Evolutionary conservation across 1,284 basidiomycete genomes (phyloP), one percentile per base, ranked within the genome.

Genomic region (Rhodotorula sp.): DNA sequence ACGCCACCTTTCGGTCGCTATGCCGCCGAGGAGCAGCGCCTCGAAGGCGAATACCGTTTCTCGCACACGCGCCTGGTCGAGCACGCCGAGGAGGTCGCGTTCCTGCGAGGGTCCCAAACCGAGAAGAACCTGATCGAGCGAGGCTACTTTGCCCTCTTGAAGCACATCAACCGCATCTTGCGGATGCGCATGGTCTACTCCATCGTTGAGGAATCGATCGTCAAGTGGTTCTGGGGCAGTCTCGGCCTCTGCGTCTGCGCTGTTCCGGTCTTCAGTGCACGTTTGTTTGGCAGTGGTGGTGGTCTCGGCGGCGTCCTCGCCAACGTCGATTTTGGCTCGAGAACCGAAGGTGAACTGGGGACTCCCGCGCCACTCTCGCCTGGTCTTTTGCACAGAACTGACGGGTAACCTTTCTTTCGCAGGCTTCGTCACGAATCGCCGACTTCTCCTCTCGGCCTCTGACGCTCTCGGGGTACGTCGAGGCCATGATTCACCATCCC

Each of bases 1-100:
- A 97, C 96, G 0, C 96, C 96, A n/a, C 89, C 93, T 0, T 97
- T 98, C 79, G 95, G 95, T 12, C 87, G 89, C 78, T 97, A 96
- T 80, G 90, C 96, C 0, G 90, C 93, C 12, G 77, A 79, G 59
- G 77, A 79, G 89, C 90, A 68, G 91, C 93, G 49, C 89, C 87
- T 98, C n/a, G 89, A 94, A 51, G 96, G 96, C 52, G 85, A 87
- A 67, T 86, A 97, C 71, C 89, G 94, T 18, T 95, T 96, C 81
- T 89, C 92, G 1, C 96, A 98, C 81, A 94, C 94, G 26, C 87
- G 95, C n/a, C 84, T 98, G 31, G 88, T 92, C 57, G 94, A 97
- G 81, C 93, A 94, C 78, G 87, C 92, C 3, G 96, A 99, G 81
- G 96, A 99, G 81, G 86, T 98, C 31, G 95, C 94, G 0, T 91